phyloP scores from a whole-genome alignment of 441 rosid genomes.

The Lepidium campestre region DNA sequence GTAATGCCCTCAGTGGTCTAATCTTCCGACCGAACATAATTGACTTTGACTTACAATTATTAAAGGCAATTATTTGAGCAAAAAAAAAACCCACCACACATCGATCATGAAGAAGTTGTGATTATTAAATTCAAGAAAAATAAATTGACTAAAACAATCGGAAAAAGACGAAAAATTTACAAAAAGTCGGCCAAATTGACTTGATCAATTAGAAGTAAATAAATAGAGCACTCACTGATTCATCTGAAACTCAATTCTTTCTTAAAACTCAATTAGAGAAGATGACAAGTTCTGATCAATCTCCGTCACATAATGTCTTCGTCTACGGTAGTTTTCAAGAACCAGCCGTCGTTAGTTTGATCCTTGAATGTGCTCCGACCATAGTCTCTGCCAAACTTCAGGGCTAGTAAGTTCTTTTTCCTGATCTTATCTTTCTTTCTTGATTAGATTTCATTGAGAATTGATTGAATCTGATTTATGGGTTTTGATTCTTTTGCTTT shows the following conservation, averaged over 20 bases:
- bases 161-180: too few species aligned
- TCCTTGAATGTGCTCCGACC: constrained; percentile 59
- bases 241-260: too few species aligned
- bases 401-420: constrained; percentile 42
- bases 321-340: constrained; percentile 82
- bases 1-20: too few species aligned
- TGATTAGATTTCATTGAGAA: not conserved
- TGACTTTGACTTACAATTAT: too few species aligned
- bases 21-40: too few species aligned
- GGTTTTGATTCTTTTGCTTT: too few species aligned
- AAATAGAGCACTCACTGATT: not conserved
- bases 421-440: not conserved
- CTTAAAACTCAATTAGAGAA: not conserved
- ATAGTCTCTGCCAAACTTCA: constrained; percentile 54
- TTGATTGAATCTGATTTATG: not conserved
- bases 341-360: constrained; percentile 65
- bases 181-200: too few species aligned
- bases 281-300: not conserved
- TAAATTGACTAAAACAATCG: too few species aligned
- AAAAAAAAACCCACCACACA: too few species aligned
- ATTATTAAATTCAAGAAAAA: too few species aligned
- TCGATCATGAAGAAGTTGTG: too few species aligned
- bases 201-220: not conserved
- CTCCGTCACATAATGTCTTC: constrained; percentile 51
- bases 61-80: too few species aligned